Evolutionary conservation across 176 grass and related monocot genomes (phyloP).

Genomic region (Guadua angustifolia): DNA sequence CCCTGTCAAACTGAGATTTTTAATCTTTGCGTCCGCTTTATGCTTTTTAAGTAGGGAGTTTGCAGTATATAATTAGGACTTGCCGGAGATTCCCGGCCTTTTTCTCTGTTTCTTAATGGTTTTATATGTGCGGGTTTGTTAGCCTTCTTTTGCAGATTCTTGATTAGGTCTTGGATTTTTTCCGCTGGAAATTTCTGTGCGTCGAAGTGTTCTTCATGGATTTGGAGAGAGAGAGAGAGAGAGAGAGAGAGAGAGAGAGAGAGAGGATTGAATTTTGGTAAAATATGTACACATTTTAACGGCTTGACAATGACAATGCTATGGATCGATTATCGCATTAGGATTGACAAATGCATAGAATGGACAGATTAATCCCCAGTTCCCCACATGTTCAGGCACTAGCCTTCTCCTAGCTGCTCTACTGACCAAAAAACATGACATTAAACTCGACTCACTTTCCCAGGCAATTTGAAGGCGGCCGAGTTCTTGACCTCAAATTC

Average conservation of each 20-base stretch:
- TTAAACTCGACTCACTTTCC: constrained; percentile 47
- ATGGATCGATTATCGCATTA: too few species aligned
- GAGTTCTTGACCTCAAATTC: constrained; percentile 26
- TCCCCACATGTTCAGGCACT: background rate
- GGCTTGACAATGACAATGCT: background rate
- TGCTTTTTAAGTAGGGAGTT: constrained; percentile 38
- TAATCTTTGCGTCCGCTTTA: constrained; percentile 25
- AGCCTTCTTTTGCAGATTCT: constrained; percentile 2
- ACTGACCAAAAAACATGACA: background rate
- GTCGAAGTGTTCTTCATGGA: background rate
- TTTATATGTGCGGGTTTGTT: constrained; percentile 16
- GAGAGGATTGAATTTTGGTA: background rate
- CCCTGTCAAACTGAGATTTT: constrained; percentile 42
- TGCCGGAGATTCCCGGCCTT: constrained; percentile 33
- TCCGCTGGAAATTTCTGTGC: background rate
- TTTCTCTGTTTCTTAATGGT: constrained; percentile 3
- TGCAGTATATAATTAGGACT: constrained; percentile 35
- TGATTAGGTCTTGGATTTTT: background rate
- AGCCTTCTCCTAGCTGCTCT: background rate
- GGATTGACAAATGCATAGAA: background rate
- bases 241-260: background rate
- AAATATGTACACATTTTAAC: background rate
- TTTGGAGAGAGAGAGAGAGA: background rate
- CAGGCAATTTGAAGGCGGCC: constrained; percentile 40
- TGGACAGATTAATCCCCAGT: background rate